These are phyloP conservation scores for Isochrysis galbana DNA, from an alignment of 78 protist species.

Conservation along the genomic window DNA sequence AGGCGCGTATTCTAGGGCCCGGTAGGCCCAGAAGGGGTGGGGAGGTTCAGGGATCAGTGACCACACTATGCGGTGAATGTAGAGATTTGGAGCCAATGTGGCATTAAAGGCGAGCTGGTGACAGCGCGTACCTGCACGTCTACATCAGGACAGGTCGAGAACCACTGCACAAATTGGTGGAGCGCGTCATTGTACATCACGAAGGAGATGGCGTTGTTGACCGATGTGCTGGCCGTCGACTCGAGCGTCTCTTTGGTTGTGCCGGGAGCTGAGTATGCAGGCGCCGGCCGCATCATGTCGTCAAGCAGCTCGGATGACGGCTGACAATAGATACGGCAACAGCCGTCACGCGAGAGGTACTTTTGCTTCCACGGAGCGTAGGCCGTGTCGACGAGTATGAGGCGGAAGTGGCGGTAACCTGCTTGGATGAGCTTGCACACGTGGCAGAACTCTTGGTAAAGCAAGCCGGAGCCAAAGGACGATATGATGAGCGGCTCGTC, in stretches of 20 bases:
- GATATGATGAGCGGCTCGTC: background rate
- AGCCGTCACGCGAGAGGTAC: background rate
- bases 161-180: constrained; percentile 4
- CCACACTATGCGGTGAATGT: too few relatives aligned
- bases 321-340: background rate
- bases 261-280: background rate
- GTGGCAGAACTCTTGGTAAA: constrained; percentile 6
- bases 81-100: too few relatives aligned
- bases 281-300: background rate
- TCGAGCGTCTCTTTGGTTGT: constrained; percentile 9
- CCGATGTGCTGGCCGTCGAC: background rate
- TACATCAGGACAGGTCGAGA: background rate
- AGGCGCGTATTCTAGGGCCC: too few relatives aligned
- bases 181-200: constrained; percentile 15
- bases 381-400: background rate
- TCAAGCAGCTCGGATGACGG: background rate
- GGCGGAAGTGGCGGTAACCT: background rate
- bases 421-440: background rate
- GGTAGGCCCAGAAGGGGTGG: too few relatives aligned
- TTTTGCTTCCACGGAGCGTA: constrained; percentile 10
- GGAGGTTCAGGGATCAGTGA: too few relatives aligned
- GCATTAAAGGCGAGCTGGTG: too few relatives aligned
- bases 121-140: constrained; percentile 20
- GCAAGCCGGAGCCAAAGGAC: constrained; percentile 7
- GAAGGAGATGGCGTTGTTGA: constrained; percentile 25